A percentile compares a stretch with the other conserved stretches of the same genome.
These are phyloP conservation scores for Neonectria ditissima DNA, from an alignment of 2,329 filamentous ascomycete genomes.

Conservation along the genomic window DNA sequence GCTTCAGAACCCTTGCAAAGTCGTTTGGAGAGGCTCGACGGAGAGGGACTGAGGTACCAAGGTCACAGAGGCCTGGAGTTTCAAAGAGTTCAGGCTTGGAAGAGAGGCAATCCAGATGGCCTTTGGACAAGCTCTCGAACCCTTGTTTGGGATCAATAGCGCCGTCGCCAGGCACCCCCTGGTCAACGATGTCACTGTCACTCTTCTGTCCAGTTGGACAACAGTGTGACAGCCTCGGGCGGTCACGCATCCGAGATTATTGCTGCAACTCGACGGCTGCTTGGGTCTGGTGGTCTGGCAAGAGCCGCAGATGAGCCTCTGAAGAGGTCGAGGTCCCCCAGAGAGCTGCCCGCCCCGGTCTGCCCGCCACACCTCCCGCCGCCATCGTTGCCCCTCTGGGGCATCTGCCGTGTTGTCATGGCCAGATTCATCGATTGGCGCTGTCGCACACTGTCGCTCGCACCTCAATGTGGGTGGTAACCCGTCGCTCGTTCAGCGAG, in stretches of 20 bases:
- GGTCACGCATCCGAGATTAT: constrained; percentile 45
- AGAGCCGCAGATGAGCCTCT: constrained; percentile 14
- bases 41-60: neutral
- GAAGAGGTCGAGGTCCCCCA: constrained; percentile 24
- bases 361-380: constrained; percentile 6
- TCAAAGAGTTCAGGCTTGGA: constrained; percentile 7
- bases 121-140: constrained; percentile 10
- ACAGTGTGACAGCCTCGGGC: constrained; percentile 42
- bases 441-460: constrained; percentile 31
- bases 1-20: constrained; percentile 8
- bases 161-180: constrained; percentile 6
- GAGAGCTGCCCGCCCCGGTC: constrained; percentile 8
- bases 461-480: constrained; percentile 36
- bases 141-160: constrained; percentile 25
- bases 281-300: constrained; percentile 32
- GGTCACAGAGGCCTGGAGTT: neutral
- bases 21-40: neutral
- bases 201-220: constrained; percentile 20
- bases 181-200: constrained; percentile 18
- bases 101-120: constrained; percentile 12
- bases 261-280: constrained; percentile 41
- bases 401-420: constrained; percentile 18
- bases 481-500: constrained; percentile 9
- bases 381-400: constrained; percentile 35
- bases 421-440: constrained; percentile 25